Conservation (phyloP, 116 monocot species). For the Phalaenopsis hybrid region DNA sequence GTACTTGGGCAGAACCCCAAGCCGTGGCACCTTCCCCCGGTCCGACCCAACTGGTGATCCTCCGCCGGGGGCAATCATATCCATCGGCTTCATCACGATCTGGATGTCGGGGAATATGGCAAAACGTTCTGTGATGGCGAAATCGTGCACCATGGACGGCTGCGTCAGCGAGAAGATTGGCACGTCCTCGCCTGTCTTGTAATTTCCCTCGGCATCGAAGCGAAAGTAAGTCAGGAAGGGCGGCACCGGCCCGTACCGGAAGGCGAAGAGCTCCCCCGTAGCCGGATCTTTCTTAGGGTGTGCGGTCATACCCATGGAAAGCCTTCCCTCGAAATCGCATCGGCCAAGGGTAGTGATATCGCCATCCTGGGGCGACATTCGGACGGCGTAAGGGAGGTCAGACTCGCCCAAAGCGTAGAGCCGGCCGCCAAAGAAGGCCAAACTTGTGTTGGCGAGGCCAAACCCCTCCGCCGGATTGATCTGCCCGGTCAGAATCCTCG, state of each 20-base stretch:
- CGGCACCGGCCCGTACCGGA: conserved; percentile 56
- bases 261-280: conserved; percentile 79
- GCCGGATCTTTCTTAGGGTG: conserved; percentile 63
- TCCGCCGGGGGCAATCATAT: conserved; percentile 46
- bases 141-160: conserved; percentile 76
- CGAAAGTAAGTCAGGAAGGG: conserved; percentile 81
- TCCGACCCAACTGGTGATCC: conserved; percentile 34
- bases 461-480: conserved; percentile 49
- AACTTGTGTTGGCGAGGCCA: conserved; percentile 63
- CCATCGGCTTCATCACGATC: conserved; percentile 72
- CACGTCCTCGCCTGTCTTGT: conserved; percentile 55
- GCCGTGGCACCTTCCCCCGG: conserved; percentile 30
- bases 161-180: conserved; percentile 51
- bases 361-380: conserved; percentile 30
- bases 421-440: conserved; percentile 60
- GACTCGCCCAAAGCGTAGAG: conserved; percentile 83
- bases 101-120: conserved; percentile 70
- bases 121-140: conserved; percentile 66
- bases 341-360: conserved; percentile 52
- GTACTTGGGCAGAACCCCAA: conserved; percentile 61
- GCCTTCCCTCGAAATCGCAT: conserved; percentile 49
- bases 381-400: conserved; percentile 77
- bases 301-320: conserved; percentile 76
- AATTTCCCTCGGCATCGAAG: conserved; percentile 45
- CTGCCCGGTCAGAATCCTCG: conserved; percentile 73